Evolutionary conservation across 495 filamentous ascomycete genomes (phyloP), one percentile per base, ranked within the genome.

Genomic region (Neurospora terricola): DNA sequence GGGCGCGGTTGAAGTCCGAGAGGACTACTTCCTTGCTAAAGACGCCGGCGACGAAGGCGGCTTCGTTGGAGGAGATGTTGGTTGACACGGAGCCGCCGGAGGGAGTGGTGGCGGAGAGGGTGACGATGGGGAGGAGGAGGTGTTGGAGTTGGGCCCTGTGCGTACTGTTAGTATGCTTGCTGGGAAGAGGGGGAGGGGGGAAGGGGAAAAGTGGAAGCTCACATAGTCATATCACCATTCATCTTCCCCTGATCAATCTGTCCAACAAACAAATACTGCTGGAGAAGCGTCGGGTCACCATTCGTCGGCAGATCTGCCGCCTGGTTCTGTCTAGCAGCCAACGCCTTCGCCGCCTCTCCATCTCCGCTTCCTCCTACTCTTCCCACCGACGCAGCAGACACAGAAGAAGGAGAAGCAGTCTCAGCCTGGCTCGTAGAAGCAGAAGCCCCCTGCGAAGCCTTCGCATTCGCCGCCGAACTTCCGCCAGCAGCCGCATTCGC

Each of bases 1-100:
- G 75, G n/a, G 86, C 81, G n/a, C 78, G 69, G 38, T 78, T 75
- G 30, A 84, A 81, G 43, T 78, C 80, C 69, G 83, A 84, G 76
- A 83, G 77, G 76, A 84, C 75, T 27, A 83, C 80, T 48, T 83
- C 78, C 34, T 86, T 80, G 1, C 88, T 84, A 76, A 94, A 92
- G 69, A 90, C 85, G 38, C 92, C 92, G 30, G 84, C 85, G 59
- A 94, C 87, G 70, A 93, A 94, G 10, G 86, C 88, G 23, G 91
- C 89, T 76, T 90, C 88, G 80, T 88, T 86, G 18, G 86, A 85
- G 9, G 90, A 88, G 30, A 93, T 87, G 38, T 86, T 86, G 45
- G 91, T 90, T 75, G 77, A 86, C 72, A 92, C 79, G 3, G 75
- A 71, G 70, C 81, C 75, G 21, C 86, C 86, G 16, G 78, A 76